Base-by-base conservation (phyloP, 139 green algal species). In the Parachlorella kessleri region DNA sequence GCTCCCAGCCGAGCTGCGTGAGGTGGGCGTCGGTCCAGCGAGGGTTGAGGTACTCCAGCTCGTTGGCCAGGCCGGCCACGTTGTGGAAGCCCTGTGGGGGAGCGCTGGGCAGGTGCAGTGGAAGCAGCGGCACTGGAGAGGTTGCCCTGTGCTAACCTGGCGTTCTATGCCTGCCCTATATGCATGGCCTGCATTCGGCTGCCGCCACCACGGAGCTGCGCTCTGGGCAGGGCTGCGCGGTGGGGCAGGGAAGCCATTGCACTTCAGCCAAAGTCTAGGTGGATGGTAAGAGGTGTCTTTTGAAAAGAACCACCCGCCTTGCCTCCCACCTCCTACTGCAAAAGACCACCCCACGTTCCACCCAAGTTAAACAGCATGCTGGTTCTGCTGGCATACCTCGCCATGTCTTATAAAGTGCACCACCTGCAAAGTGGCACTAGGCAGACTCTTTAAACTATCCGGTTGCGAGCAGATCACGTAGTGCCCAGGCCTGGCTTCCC, bases 41-140 rank as follows among this genome's bases (percentile, higher is more conserved):
- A 53, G 35, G 66, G 4, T 41, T 66, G 63, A 80, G 84, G 64
- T 84, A 81, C 66, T 87, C 39, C 7, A 30, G 38, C 1, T 84
- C n/a, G n/a, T 87, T 59, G 18, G 64, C 55, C 28, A 81, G 70
- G 0, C 86, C 86, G 6, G 88, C 88, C 7, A 92, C 87, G 28
- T 92, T 92, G 72, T 92, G 88, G 66, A 87, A 92, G 2, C 88
- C 88, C 41, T 86, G n/a, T n/a, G n/a, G n/a, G n/a, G n/a, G n/a
- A n/a, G n/a, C n/a, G n/a, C n/a, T n/a, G n/a, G n/a, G n/a, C n/a
- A n/a, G n/a, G n/a, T n/a, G n/a, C n/a, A n/a, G n/a, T n/a, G n/a
- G n/a, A n/a, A n/a, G n/a, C n/a, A n/a, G n/a, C n/a, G n/a, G n/a
- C n/a, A n/a, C n/a, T n/a, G n/a, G n/a, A n/a, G n/a, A n/a, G n/a